Percentiles rank a stretch among this genome's conserved stretches.
Evolutionary conservation across 1,139 yeast species (phyloP).

Genomic region (Barnettozyma hawaiiensis): DNA sequence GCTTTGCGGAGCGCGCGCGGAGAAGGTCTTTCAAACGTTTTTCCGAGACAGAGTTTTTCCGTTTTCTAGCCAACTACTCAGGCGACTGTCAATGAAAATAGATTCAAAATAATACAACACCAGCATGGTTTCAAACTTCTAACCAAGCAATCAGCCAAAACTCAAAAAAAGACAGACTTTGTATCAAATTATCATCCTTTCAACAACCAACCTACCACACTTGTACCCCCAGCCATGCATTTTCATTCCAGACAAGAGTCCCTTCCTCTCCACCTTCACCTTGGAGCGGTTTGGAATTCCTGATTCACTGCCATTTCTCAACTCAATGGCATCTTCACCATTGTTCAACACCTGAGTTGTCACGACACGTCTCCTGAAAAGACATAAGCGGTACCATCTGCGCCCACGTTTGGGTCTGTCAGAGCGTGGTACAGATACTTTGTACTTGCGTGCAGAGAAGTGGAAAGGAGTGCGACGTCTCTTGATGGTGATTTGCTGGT

Average conservation of each 20-base stretch:
- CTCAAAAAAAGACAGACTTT: too few species aligned
- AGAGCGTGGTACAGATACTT: conserved; percentile 16
- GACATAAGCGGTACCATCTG: conserved; percentile 6
- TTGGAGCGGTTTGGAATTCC: not conserved
- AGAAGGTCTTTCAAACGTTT: too few species aligned
- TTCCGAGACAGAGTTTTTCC: too few species aligned
- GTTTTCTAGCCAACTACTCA: too few species aligned
- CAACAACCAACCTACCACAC: not conserved
- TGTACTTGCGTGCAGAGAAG: conserved; percentile 19
- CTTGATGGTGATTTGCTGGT: conserved; percentile 13
- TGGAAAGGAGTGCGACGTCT: conserved; percentile 23
- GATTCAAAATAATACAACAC: too few species aligned
- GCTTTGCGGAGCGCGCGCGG: too few species aligned
- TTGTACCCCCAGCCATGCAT: not conserved
- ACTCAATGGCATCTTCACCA: not conserved
- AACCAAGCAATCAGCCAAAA: not conserved
- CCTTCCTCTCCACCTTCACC: not conserved
- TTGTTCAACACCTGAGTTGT: conserved; percentile 12
- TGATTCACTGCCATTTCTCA: not conserved
- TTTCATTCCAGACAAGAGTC: not conserved
- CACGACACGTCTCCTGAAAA: conserved; percentile 5
- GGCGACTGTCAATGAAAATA: too few species aligned
- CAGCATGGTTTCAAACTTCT: too few species aligned
- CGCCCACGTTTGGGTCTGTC: not conserved
- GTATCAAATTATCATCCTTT: not conserved